A percentile compares a stretch with the other conserved stretches of the same genome.
These are phyloP conservation scores for Solanum okadae DNA, from an alignment of 257 asterid species.

Conservation along the genomic window DNA sequence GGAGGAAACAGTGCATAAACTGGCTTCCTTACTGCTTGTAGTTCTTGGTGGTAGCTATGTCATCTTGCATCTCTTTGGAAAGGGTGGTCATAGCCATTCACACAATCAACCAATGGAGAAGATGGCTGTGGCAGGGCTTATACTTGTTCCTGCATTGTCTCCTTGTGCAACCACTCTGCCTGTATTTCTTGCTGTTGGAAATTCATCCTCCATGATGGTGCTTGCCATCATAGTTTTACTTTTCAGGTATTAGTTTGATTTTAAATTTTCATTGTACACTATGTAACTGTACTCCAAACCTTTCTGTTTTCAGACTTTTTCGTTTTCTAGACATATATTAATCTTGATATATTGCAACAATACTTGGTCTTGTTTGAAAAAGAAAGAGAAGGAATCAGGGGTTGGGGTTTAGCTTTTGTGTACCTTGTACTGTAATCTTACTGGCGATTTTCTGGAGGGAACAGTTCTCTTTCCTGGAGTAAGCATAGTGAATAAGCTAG, in stretches of 20 bases:
- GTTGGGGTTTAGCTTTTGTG: neutral
- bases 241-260: conserved; percentile 49
- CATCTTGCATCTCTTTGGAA: conserved; percentile 58
- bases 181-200: conserved; percentile 95
- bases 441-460: neutral
- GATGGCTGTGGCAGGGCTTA: conserved; percentile 98
- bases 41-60: conserved; percentile 84
- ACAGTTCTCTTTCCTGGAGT: neutral
- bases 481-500: neutral
- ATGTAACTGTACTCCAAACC: neutral
- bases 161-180: conserved; percentile 99
- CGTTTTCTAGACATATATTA: neutral
- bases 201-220: conserved; percentile 91
- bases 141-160: conserved; percentile 90
- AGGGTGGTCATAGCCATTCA: conserved; percentile 92
- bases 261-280: neutral
- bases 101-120: conserved; percentile 99
- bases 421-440: neutral
- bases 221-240: conserved; percentile 86
- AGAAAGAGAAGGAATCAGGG: neutral
- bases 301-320: neutral
- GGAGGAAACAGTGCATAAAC: conserved; percentile 96
- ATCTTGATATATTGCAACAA: neutral
- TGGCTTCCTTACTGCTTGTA: conserved; percentile 76
- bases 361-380: neutral